Conservation (phyloP, 805 yeast species). For the Kluyveromyces wickerhamii region DNA sequence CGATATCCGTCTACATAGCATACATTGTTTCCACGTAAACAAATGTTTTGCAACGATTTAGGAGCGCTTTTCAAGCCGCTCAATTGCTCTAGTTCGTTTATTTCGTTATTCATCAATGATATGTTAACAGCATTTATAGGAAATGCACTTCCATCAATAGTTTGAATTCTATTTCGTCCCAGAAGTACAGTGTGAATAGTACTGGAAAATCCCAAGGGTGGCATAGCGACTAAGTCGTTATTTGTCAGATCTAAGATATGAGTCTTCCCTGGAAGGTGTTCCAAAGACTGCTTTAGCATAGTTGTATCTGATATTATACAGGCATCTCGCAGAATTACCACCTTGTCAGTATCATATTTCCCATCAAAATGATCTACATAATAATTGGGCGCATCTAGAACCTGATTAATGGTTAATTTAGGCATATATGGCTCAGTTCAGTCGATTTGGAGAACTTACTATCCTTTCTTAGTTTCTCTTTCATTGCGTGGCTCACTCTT, state of each 20-base stretch:
- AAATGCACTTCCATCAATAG: slow-evolving; percentile 32
- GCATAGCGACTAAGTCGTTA: slow-evolving; percentile 55
- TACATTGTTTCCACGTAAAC: slow-evolving; percentile 54
- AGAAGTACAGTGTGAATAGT: slow-evolving; percentile 43
- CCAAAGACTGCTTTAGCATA: slow-evolving; percentile 35
- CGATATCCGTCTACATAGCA: slow-evolving; percentile 47
- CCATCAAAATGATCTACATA: slow-evolving; percentile 33
- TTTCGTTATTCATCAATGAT: slow-evolving; percentile 41
- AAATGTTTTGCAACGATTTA: slow-evolving; percentile 38
- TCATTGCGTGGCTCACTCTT: background rate
- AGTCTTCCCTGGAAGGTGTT: slow-evolving; percentile 36
- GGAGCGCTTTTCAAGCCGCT: slow-evolving; percentile 35
- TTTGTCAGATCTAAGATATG: slow-evolving; percentile 67
- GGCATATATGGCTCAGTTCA: no score
- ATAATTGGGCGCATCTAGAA: slow-evolving; percentile 44
- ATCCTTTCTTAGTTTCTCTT: background rate
- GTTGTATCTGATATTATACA: slow-evolving; percentile 36
- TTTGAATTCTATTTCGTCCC: slow-evolving; percentile 51
- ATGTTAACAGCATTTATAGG: slow-evolving; percentile 38
- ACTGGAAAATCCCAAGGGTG: slow-evolving; percentile 39
- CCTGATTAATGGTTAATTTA: slow-evolving; percentile 41
- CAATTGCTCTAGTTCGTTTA: slow-evolving; percentile 43
- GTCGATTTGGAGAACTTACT: no score
- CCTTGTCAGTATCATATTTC: slow-evolving; percentile 20
- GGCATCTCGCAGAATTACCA: slow-evolving; percentile 23